Evolutionary conservation across 805 yeast species (phyloP).

Genomic region (Schwanniomyces vanrijiae): DNA sequence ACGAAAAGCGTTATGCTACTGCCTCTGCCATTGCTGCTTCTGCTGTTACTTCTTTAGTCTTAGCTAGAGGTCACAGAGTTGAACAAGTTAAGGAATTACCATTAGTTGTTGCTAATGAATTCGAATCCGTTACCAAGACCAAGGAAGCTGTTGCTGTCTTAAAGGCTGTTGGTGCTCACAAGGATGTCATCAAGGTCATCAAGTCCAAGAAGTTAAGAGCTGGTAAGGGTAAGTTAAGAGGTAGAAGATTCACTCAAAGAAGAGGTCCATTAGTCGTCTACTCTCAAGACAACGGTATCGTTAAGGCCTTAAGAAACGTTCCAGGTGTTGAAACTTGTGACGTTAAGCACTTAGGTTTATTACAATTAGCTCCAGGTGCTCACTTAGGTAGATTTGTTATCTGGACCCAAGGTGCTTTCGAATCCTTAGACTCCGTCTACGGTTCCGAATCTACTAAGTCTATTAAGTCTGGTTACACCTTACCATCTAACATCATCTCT

Average conservation of each 20-base stretch:
- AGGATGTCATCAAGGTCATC: conserved; percentile 96
- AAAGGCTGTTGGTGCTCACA: conserved; percentile 98
- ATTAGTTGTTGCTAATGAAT: conserved; percentile 90
- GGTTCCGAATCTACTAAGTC: conserved; percentile 87
- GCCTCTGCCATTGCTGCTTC: conserved; percentile 99
- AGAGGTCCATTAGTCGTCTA: conserved; percentile 99
- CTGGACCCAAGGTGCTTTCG: conserved; percentile 99
- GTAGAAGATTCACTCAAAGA: conserved; percentile 99
- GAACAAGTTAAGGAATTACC: conserved; percentile 98
- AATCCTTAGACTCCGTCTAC: conserved; percentile 95
- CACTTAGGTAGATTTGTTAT: conserved; percentile 99
- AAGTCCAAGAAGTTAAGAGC: conserved; percentile 99
- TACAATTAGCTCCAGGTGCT: conserved; percentile 99
- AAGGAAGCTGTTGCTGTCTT: conserved; percentile 98
- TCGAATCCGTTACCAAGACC: conserved; percentile 93
- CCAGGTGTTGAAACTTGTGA: conserved; percentile 99
- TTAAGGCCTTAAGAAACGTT: conserved; percentile 98
- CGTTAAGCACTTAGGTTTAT: conserved; percentile 89
- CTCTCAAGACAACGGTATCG: conserved; percentile 96
- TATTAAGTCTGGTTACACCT: conserved; percentile 82
- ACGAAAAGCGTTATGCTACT: conserved; percentile 99
- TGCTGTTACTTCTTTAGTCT: conserved; percentile 95
- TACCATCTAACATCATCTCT: conserved; percentile 92
- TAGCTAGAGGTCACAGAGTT: conserved; percentile 99
- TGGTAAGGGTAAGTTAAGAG: conserved; percentile 99